Evolutionary conservation across 176 grass and related monocot genomes (phyloP).

Genomic region (Sorghum bicolor): Sorghum_bicolor_NCBIv3 NC_012871.2:2798501-2799000

Average conservation of each 20-base stretch:
- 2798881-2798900: slow-evolving; percentile 40
- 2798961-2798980: not conserved
- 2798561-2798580: not conserved
- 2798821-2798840: not conserved
- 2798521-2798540: too few relatives aligned
- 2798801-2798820: not conserved
- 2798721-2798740: not conserved
- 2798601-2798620: too few relatives aligned
- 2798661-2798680: not conserved
- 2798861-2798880: not conserved
- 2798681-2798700: too few relatives aligned
- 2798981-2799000: not conserved
- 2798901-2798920: slow-evolving; percentile 48
- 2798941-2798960: slow-evolving; percentile 29
- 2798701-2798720: too few relatives aligned
- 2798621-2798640: too few relatives aligned
- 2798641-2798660: not conserved
- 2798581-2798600: not conserved
- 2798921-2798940: slow-evolving; percentile 21
- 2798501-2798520: not conserved
- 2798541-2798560: too few relatives aligned
- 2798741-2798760: too few relatives aligned
- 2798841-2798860: slow-evolving; percentile 8
- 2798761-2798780: not conserved
- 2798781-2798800: not conserved